A percentile compares a stretch with the other conserved stretches of the same genome.
Evolutionary conservation across 371 early-diverging fungal genomes (phyloP).

Genomic region (Apophysomyces elegans): DNA sequence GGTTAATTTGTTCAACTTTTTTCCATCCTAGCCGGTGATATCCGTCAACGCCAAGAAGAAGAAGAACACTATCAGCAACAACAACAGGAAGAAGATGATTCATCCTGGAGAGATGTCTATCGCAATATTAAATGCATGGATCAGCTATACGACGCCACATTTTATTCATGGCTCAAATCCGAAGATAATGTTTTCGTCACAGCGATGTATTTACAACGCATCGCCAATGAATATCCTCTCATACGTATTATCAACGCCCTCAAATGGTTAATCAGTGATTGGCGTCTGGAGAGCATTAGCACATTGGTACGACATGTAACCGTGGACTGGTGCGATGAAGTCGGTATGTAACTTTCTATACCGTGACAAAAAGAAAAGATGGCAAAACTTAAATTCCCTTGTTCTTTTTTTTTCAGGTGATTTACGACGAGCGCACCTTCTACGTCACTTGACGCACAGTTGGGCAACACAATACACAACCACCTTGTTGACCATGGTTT

Average conservation of each 20-base stretch:
- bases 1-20: no score
- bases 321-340: constrained; percentile 62
- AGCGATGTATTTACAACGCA: constrained; percentile 71
- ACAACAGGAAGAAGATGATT: background rate
- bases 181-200: constrained; percentile 78
- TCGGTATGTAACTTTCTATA: constrained; percentile 22
- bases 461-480: constrained; percentile 68
- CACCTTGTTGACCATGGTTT: constrained; percentile 48
- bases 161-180: constrained; percentile 73
- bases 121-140: constrained; percentile 75
- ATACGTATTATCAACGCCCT: constrained; percentile 73
- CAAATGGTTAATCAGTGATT: constrained; percentile 71
- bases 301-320: constrained; percentile 69
- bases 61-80: background rate
- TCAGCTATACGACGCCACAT: constrained; percentile 73
- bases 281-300: constrained; percentile 71
- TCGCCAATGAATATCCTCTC: constrained; percentile 74
- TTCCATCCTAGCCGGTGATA: background rate
- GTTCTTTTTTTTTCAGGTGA: constrained; percentile 41
- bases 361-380: background rate
- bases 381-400: background rate
- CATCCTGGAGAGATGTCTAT: constrained; percentile 68
- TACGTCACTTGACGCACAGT: constrained; percentile 58
- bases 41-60: background rate
- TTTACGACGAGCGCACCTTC: constrained; percentile 55